Conservation (phyloP, 768 basidiomycete species). For the Termitomyces sp. region DNA sequence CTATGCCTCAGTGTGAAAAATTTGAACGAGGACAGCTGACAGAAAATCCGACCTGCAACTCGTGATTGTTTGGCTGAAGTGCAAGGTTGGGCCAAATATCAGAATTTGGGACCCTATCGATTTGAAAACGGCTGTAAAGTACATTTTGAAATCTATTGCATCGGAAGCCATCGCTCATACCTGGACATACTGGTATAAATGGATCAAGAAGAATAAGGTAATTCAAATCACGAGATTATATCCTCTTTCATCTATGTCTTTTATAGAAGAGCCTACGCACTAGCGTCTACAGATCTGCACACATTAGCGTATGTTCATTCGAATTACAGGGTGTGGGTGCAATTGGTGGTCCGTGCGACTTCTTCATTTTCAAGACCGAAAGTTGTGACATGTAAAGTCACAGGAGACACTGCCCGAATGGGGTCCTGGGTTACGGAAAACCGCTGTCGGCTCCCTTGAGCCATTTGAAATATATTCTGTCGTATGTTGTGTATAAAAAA, state of each 20-base stretch:
- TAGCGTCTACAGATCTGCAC: neutral
- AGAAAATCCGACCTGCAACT: too few relatives aligned
- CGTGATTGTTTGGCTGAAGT: too few relatives aligned
- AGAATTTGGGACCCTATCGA: too few relatives aligned
- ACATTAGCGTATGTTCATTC: neutral
- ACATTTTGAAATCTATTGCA: neutral
- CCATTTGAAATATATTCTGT: neutral
- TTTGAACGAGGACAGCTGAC: too few relatives aligned
- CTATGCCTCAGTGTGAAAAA: too few relatives aligned
- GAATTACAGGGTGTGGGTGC: neutral
- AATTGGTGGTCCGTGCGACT: neutral
- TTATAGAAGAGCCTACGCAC: neutral
- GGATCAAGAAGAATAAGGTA: neutral
- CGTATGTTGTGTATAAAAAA: too few relatives aligned
- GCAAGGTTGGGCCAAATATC: too few relatives aligned
- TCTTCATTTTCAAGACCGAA: neutral
- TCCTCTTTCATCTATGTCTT: neutral
- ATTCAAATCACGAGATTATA: neutral
- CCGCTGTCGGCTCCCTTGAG: neutral
- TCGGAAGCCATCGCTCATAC: neutral
- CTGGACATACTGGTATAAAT: neutral
- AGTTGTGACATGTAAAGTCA: neutral
- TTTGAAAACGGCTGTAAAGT: too few relatives aligned
- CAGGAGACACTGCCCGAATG: neutral
- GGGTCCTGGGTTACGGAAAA: neutral